Conservation (phyloP, 495 filamentous ascomycete species). For the Penicillium odoratum region DNA sequence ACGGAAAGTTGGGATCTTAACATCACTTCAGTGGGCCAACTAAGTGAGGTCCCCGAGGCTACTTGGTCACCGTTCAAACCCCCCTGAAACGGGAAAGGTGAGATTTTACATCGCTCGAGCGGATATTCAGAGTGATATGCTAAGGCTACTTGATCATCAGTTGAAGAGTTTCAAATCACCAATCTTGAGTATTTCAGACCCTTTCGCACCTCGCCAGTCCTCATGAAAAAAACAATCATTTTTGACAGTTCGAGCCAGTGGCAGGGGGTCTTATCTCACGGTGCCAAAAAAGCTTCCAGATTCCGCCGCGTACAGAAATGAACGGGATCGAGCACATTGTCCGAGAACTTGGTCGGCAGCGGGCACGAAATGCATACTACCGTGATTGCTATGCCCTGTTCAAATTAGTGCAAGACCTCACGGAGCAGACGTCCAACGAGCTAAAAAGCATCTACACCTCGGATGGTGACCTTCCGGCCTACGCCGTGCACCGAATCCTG, state of each 20-base stretch:
- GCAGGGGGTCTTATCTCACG: background rate
- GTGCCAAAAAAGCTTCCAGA: background rate
- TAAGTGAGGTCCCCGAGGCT: background rate
- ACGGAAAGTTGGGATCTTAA: background rate
- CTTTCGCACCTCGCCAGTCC: background rate
- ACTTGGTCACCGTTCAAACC: too few relatives aligned
- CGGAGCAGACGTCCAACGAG: background rate
- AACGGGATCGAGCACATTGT: conserved; percentile 3
- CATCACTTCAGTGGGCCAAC: background rate
- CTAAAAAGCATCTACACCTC: background rate
- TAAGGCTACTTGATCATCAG: background rate
- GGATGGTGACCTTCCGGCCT: background rate
- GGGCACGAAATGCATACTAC: conserved; percentile 6
- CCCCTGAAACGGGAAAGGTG: too few relatives aligned
- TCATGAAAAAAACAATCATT: background rate
- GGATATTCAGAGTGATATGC: too few relatives aligned
- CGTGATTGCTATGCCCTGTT: conserved; percentile 7
- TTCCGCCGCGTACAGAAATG: background rate
- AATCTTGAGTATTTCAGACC: background rate
- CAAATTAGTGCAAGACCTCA: conserved; percentile 9
- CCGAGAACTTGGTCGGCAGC: conserved; percentile 1
- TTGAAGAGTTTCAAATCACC: background rate
- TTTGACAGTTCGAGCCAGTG: background rate
- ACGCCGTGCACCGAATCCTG: background rate
- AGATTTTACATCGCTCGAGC: too few relatives aligned